Evolutionary conservation across 306 rosid genomes (phyloP).

Genomic region (Quercus robur): DNA sequence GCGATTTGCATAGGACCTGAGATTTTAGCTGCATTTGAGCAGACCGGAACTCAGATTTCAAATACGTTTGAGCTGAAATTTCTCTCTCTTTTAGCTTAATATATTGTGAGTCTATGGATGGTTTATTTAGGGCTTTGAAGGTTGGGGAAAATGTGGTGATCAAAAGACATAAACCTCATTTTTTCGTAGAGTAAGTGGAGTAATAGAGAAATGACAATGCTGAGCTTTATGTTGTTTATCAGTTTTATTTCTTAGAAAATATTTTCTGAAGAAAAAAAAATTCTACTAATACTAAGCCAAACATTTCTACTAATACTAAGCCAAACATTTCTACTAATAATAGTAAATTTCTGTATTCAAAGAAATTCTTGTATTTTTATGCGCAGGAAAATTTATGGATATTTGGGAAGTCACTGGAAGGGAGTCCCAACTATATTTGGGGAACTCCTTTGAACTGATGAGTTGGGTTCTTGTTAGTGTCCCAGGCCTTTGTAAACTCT

Average conservation of each 20-base stretch:
- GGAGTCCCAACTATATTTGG: background rate
- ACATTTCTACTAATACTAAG: constrained; percentile 12
- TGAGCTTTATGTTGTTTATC: background rate
- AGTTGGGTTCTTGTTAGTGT: background rate
- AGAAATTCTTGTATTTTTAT: background rate
- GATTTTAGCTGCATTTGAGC: constrained; percentile 1
- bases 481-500: background rate
- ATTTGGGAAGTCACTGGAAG: background rate
- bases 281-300: background rate
- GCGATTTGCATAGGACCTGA: no score
- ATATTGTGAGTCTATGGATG: background rate
- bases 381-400: background rate
- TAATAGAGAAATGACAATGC: background rate
- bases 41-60: background rate
- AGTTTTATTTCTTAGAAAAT: background rate
- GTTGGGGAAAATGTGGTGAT: background rate
- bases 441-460: constrained; percentile 2
- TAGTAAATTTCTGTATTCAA: background rate
- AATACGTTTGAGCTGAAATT: background rate
- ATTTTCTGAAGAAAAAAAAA: background rate
- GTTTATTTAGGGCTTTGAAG: background rate
- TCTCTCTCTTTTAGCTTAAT: background rate
- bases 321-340: constrained; percentile 8
- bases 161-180: background rate
- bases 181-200: background rate